Evolutionary conservation across 73 alveolate genomes (phyloP).

Genomic region (Breviolum minutum): DNA sequence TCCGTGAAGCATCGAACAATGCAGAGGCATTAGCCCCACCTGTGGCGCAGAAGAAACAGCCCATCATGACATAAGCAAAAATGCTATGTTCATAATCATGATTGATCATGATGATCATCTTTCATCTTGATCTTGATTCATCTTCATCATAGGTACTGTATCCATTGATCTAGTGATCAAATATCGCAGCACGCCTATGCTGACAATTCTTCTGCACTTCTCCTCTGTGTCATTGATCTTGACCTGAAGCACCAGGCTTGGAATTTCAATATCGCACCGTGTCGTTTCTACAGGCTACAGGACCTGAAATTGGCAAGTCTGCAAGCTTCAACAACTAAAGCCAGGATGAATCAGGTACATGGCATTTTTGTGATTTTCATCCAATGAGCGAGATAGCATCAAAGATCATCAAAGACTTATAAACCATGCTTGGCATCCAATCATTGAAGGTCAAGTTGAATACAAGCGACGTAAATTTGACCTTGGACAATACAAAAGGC

Average conservation of each 20-base stretch:
- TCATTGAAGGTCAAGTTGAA: too few species aligned
- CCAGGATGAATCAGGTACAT: too few species aligned
- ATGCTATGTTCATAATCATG: too few species aligned
- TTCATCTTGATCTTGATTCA: too few species aligned
- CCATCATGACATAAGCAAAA: neutral
- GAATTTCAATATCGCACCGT: too few species aligned
- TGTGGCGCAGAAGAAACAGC: neutral
- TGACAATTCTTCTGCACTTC: slow-evolving; percentile 66
- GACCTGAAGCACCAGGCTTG: neutral
- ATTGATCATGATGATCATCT: too few species aligned
- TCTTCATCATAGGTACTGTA: neutral
- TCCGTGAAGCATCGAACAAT: slow-evolving; percentile 61
- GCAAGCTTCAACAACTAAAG: too few species aligned
- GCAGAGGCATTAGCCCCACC: slow-evolving; percentile 86
- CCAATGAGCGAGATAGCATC: too few species aligned
- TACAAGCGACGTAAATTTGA: slow-evolving; percentile 2
- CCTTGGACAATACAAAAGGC: slow-evolving; percentile 61
- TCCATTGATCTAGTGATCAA: neutral
- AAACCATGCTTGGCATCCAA: neutral
- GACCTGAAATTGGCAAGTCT: too few species aligned
- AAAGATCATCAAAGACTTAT: too few species aligned
- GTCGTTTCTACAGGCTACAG: too few species aligned
- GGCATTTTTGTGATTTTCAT: too few species aligned
- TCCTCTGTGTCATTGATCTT: slow-evolving; percentile 79
- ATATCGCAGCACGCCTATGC: neutral